A percentile compares a stretch with the other conserved stretches of the same genome.
Evolutionary conservation across 2,329 filamentous ascomycete genomes (phyloP).

Genomic region (Dendryphion nanum): DNA sequence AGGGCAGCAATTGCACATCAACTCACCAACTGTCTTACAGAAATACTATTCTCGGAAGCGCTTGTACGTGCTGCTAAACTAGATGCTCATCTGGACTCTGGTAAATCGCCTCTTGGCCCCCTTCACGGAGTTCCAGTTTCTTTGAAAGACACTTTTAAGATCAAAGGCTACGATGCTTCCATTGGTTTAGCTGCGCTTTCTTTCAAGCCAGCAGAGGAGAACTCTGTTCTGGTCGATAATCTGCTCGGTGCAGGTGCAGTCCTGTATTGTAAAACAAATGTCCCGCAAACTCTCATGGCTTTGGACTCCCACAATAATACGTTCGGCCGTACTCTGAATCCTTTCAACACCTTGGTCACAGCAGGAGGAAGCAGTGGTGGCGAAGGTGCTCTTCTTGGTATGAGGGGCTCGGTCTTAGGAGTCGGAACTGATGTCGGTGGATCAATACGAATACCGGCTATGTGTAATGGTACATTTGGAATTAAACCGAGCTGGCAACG

Average conservation of each 20-base stretch:
- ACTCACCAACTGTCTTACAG: constrained; percentile 43
- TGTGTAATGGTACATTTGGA: constrained; percentile 51
- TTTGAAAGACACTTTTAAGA: constrained; percentile 51
- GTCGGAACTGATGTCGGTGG: constrained; percentile 58
- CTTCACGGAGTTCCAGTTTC: constrained; percentile 50
- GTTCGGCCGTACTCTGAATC: constrained; percentile 49
- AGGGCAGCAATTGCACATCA: constrained; percentile 49
- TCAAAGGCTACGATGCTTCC: constrained; percentile 45
- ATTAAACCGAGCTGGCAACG: constrained; percentile 47
- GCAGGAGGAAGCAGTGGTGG: constrained; percentile 55
- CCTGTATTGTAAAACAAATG: constrained; percentile 54
- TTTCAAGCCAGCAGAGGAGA: constrained; percentile 41
- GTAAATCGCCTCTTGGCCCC: constrained; percentile 42
- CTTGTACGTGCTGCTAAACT: constrained; percentile 34
- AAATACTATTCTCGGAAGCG: constrained; percentile 39
- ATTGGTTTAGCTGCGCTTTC: constrained; percentile 44
- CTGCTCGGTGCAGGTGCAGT: constrained; percentile 49
- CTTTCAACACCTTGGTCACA: constrained; percentile 48
- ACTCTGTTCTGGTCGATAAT: constrained; percentile 44
- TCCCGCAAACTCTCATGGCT: constrained; percentile 55
- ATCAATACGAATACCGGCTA: constrained; percentile 52
- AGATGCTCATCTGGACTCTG: constrained; percentile 41
- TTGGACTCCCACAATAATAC: constrained; percentile 54
- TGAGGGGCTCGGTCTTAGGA: constrained; percentile 50
- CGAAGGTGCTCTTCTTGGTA: constrained; percentile 52